Percentiles rank a stretch among this genome's conserved stretches.
These are phyloP conservation scores for Myochromella boudieri DNA, from an alignment of 768 basidiomycete species.

Conservation along the genomic window DNA sequence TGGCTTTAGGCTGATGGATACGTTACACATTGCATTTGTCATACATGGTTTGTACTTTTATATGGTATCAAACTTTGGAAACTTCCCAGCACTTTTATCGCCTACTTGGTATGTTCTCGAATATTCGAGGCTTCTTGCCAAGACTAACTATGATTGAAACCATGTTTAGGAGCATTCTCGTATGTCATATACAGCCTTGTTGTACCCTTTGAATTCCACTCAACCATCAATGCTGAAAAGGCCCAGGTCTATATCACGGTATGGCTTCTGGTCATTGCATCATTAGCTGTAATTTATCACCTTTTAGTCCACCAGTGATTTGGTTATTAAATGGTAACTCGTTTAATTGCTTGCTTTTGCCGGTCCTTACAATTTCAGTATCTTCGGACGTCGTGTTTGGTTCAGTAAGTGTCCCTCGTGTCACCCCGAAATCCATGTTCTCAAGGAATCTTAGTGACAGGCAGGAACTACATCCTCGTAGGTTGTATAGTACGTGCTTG, in stretches of 20 bases:
- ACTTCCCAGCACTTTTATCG: constrained; percentile 20
- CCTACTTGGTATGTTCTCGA: constrained; percentile 28
- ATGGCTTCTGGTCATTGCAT: neutral
- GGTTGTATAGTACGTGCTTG: constrained; percentile 18
- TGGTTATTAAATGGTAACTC: constrained; percentile 29
- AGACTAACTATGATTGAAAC: neutral
- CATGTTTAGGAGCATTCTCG: constrained; percentile 17
- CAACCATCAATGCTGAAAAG: neutral
- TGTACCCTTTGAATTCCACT: neutral
- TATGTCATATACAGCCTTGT: constrained; percentile 10
- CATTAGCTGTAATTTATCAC: neutral
- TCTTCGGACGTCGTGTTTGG: constrained; percentile 28
- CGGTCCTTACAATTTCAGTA: constrained; percentile 13
- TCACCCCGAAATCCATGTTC: neutral
- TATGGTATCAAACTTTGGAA: constrained; percentile 14
- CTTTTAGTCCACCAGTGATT: constrained; percentile 22
- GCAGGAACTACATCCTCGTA: constrained; percentile 16
- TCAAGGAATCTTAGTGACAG: constrained; percentile 15
- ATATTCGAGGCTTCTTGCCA: neutral
- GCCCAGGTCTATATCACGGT: constrained; percentile 15
- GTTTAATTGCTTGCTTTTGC: neutral
- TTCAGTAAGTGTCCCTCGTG: constrained; percentile 17
- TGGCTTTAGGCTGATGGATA: constrained; percentile 16
- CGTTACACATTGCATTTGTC: constrained; percentile 14
- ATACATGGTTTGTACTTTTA: constrained; percentile 16